A percentile compares a stretch with the other conserved stretches of the same genome.
Evolutionary conservation across 2,329 filamentous ascomycete genomes (phyloP).

Genomic region (Coniella lustricola): DNA sequence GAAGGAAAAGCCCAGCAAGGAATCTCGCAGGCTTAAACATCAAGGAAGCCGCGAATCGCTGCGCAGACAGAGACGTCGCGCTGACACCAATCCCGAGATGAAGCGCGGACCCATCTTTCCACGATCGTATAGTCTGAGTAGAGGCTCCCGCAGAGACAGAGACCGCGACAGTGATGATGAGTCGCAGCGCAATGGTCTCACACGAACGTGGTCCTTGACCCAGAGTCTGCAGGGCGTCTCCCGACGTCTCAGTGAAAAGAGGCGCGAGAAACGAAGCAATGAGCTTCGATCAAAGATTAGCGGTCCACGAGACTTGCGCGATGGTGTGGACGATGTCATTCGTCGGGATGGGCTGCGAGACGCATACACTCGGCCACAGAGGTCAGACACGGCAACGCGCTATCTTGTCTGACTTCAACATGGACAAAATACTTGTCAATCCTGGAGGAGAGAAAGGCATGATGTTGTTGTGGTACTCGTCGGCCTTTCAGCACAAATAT

Average conservation of each 20-base stretch:
- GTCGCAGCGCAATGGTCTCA: conserved; percentile 36
- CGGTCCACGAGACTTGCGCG: conserved; percentile 49
- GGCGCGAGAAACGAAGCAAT: conserved; percentile 50
- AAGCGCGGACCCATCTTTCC: conserved; percentile 23
- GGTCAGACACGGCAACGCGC: not conserved
- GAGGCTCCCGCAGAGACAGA: conserved; percentile 6
- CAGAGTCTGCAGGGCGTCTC: conserved; percentile 38
- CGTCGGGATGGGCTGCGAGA: conserved; percentile 35
- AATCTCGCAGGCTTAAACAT: conserved; percentile 50
- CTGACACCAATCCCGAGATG: conserved; percentile 30
- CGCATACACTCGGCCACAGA: conserved; percentile 20
- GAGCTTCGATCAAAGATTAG: conserved; percentile 56
- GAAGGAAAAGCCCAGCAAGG: conserved; percentile 52
- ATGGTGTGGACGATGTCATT: conserved; percentile 52
- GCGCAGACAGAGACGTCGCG: conserved; percentile 23
- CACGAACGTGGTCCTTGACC: conserved; percentile 12
- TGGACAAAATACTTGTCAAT: too few relatives aligned
- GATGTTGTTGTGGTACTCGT: too few relatives aligned
- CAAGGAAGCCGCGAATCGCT: conserved; percentile 41
- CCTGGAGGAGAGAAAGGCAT: too few relatives aligned
- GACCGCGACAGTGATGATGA: conserved; percentile 9
- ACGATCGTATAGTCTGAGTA: conserved; percentile 24
- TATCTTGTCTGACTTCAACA: too few relatives aligned
- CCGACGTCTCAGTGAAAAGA: conserved; percentile 49
- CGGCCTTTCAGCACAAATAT: not conserved